Base-by-base conservation (phyloP, 768 basidiomycete genomes). In the Leccinum variicolor region DNA sequence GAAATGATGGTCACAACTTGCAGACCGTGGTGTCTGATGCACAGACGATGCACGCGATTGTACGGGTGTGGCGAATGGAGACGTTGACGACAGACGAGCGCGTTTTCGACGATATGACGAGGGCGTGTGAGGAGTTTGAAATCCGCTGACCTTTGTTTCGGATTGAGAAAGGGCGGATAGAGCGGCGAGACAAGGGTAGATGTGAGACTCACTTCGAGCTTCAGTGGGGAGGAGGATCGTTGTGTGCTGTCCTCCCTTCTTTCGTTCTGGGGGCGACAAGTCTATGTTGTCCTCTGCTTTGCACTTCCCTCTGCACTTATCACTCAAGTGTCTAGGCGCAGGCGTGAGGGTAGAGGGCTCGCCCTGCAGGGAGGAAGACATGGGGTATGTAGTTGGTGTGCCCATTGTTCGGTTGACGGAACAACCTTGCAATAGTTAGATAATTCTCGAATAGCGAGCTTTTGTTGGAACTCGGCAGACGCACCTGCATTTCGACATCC, bases 281-380 rank as follows among this genome's bases (percentile, higher is more conserved):
- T 85, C 86, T n/a, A 84, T 75, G 62, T 88, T 79, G 60, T 89
- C 88, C 46, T 87, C 86, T 6, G 86, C 87, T 67, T 90, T 90
- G 59, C 89, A 76, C 69, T 90, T 90, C 6, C 85, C 85, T 63
- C 77, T 82, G 34, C 71, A 66, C 57, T 69, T 72, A 56, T 77
- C 71, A 52, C 73, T 70, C 3, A 63, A 57, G 43, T 63, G 63
- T 58, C 74, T 71, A 54, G 68, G 52, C 58, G 64, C 68, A 55
- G 76, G 67, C 47, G 73, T 68, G 41, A 65, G 73, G 53, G 72
- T 75, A 39, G 68, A 64, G n/a, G 73, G 70, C 39, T 64, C 64
- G 31, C 26, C 68, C n/a, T 59, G 63, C 25, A 58, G 29, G 26
- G 64, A 62, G 25, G 61, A 33, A 14, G 62, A 55, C 57, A 61